A percentile compares a stretch with the other conserved stretches of the same genome.
Conservation (phyloP, 2,329 filamentous ascomycete species). For the Verticillium nonalfalfae region DNA sequence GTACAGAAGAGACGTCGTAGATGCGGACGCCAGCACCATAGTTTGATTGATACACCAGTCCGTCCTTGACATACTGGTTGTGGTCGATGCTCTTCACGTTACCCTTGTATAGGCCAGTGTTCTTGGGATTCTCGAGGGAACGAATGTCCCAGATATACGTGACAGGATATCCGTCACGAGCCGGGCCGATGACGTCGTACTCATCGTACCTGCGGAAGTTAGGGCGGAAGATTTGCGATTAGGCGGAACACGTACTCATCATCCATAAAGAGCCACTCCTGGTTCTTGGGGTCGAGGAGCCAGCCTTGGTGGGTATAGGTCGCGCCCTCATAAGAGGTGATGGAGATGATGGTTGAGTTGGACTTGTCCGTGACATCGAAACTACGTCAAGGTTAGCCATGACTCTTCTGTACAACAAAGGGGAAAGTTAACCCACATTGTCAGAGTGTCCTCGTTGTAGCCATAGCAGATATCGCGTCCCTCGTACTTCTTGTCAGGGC, state of each 20-base stretch:
- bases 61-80: slow-evolving; percentile 36
- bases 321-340: slow-evolving; percentile 44
- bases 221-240: neutral
- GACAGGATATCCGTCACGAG: slow-evolving; percentile 31
- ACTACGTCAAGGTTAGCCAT: neutral
- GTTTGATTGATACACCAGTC: slow-evolving; percentile 35
- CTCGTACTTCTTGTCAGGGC: slow-evolving; percentile 35
- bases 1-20: slow-evolving; percentile 22
- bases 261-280: slow-evolving; percentile 29
- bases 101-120: slow-evolving; percentile 31
- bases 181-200: slow-evolving; percentile 22
- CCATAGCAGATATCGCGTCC: slow-evolving; percentile 45
- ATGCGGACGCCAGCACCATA: slow-evolving; percentile 34
- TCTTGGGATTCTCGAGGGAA: slow-evolving; percentile 29
- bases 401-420: neutral
- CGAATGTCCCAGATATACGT: slow-evolving; percentile 42
- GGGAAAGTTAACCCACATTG: slow-evolving; percentile 22
- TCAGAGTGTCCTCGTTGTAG: slow-evolving; percentile 43
- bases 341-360: slow-evolving; percentile 38
- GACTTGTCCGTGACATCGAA: slow-evolving; percentile 45
- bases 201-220: slow-evolving; percentile 33
- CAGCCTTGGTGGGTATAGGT: slow-evolving; percentile 50
- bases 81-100: slow-evolving; percentile 30
- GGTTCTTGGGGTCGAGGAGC: slow-evolving; percentile 34
- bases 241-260: slow-evolving; percentile 15